Percentiles rank a stretch among this genome's conserved stretches.
phyloP scores from a whole-genome alignment of 1,284 basidiomycete genomes.

The Irpex sp. region DNA sequence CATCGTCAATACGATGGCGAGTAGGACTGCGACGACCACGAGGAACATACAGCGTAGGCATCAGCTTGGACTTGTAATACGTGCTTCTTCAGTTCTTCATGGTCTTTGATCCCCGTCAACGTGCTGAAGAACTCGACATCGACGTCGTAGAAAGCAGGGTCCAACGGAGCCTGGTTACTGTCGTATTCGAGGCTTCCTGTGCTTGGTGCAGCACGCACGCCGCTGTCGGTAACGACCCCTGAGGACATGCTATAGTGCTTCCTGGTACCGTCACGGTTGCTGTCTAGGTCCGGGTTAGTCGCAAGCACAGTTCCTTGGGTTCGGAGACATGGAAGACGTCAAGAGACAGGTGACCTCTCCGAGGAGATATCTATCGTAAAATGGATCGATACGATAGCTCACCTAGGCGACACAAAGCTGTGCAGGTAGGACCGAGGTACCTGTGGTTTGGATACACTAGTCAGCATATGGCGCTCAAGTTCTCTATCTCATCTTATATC shows the following conservation, averaged over 20 bases:
- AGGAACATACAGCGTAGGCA: constrained; percentile 36
- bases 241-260: not conserved
- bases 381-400: not conserved
- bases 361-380: not conserved
- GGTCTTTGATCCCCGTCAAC: constrained; percentile 37
- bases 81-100: constrained; percentile 39
- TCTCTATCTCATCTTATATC: not conserved
- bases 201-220: constrained; percentile 27
- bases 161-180: constrained; percentile 23
- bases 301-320: too few species aligned
- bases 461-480: not conserved
- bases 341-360: too few species aligned
- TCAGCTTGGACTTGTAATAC: constrained; percentile 39
- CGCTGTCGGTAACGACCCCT: not conserved
- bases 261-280: not conserved
- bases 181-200: constrained; percentile 18
- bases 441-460: not conserved
- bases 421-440: not conserved
- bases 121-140: constrained; percentile 36
- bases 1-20: not conserved
- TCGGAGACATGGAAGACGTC: too few species aligned
- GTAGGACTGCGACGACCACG: not conserved
- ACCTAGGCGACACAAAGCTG: not conserved
- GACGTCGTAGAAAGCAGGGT: constrained; percentile 24
- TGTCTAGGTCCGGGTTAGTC: too few species aligned